Conservation (phyloP, 345 rosid species). For the Clausena lansium region DNA sequence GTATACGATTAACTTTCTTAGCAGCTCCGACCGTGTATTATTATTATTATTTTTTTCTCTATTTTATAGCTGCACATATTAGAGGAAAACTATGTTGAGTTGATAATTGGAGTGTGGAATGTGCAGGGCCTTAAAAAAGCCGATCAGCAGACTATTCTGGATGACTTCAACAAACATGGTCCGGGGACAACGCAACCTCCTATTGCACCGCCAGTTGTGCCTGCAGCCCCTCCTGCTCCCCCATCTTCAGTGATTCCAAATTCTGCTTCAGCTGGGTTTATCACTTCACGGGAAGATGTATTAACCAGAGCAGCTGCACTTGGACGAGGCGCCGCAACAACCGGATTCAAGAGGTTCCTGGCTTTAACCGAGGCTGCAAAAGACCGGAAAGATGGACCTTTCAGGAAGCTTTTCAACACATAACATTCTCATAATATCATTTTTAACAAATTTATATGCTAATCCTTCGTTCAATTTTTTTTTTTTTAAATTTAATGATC, state of each 20-base stretch:
- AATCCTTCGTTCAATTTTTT: not conserved
- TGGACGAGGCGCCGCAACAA: slow-evolving; percentile 95
- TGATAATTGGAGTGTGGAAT: not conserved
- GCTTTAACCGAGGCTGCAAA: slow-evolving; percentile 99
- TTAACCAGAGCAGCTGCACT: slow-evolving; percentile 95
- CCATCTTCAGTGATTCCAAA: slow-evolving; percentile 39
- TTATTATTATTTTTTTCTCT: not conserved
- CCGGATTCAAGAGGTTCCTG: slow-evolving; percentile 97
- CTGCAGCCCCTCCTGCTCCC: slow-evolving; percentile 43
- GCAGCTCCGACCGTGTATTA: not conserved
- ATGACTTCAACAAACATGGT: slow-evolving; percentile 86
- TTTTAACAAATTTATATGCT: not conserved
- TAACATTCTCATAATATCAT: slow-evolving; percentile 16
- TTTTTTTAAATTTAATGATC: not conserved
- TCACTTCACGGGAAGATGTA: slow-evolving; percentile 89
- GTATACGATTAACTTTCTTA: not conserved
- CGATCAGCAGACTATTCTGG: slow-evolving; percentile 84
- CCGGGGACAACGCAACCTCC: slow-evolving; percentile 56
- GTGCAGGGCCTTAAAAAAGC: slow-evolving; percentile 85
- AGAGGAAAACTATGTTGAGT: not conserved
- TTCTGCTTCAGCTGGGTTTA: slow-evolving; percentile 55
- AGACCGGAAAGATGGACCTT: slow-evolving; percentile 94
- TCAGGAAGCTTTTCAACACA: slow-evolving; percentile 88
- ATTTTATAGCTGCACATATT: not conserved
- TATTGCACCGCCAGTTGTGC: slow-evolving; percentile 33